Conservation (phyloP, 345 rosid species). For the Clarkia xantiana region DNA sequence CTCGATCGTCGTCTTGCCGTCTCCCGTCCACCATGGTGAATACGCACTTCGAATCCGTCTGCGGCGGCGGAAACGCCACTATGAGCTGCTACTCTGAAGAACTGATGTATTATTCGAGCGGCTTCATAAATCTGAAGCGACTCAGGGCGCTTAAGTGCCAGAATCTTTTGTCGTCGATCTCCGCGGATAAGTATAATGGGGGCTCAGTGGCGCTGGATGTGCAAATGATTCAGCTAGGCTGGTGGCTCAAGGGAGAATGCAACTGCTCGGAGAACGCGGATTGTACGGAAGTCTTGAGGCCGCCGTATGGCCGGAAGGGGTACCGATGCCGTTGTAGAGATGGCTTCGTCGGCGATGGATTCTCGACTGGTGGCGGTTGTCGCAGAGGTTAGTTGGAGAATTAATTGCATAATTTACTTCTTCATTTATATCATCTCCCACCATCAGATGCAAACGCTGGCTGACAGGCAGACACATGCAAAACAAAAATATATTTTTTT, state of each 20-base stretch:
- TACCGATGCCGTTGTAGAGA: conserved; percentile 30
- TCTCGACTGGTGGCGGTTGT: conserved; percentile 32
- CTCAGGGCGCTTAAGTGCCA: conserved; percentile 16
- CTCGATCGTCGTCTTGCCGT: conserved; percentile 6
- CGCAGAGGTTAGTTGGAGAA: conserved; percentile 32
- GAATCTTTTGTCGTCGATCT: conserved; percentile 38
- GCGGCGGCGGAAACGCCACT: neutral
- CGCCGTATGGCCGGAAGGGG: conserved; percentile 14
- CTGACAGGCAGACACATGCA: no score
- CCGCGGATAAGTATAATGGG: conserved; percentile 6
- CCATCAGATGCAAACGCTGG: no score
- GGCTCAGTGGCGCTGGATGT: conserved; percentile 23
- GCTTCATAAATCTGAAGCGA: conserved; percentile 12
- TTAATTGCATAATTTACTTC: no score
- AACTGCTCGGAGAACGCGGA: conserved; percentile 26
- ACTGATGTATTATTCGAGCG: neutral
- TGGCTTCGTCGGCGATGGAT: conserved; percentile 52
- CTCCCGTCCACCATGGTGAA: conserved; percentile 17
- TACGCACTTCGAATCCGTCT: conserved; percentile 21
- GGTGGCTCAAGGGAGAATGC: conserved; percentile 54
- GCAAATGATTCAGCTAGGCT: conserved; percentile 28
- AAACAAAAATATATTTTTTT: no score
- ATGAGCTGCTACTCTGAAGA: conserved; percentile 23
- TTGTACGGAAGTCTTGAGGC: conserved; percentile 15
- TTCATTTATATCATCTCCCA: no score